phyloP scores from a whole-genome alignment of 768 basidiomycete species.

The Galerina sulciceps region DNA sequence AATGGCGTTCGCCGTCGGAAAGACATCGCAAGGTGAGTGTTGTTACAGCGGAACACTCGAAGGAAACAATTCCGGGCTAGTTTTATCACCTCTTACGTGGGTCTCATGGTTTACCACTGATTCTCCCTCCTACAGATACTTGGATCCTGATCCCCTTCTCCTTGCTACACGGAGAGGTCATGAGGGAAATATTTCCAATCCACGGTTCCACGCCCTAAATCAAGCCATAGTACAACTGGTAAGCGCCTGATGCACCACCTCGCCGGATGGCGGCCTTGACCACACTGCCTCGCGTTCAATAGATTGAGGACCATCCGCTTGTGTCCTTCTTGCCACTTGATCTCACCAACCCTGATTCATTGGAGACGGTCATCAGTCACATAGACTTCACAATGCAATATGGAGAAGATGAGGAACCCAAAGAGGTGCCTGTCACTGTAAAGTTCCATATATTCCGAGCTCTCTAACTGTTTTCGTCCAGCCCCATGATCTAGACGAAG shows the following conservation, averaged over 20 bases:
- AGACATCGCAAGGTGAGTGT: conserved; percentile 80
- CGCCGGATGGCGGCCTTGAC: not conserved
- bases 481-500: conserved; percentile 93
- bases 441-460: conserved; percentile 10
- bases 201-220: conserved; percentile 92
- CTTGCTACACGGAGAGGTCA: conserved; percentile 68
- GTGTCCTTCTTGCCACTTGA: conserved; percentile 97
- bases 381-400: conserved; percentile 99
- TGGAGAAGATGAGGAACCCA: conserved; percentile 97
- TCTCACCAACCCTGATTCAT: conserved; percentile 85
- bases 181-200: conserved; percentile 61
- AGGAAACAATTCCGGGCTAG: not conserved
- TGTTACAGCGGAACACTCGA: not conserved
- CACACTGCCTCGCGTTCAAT: conserved; percentile 6
- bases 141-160: conserved; percentile 93
- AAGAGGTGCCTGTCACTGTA: conserved; percentile 59
- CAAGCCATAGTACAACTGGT: conserved; percentile 95
- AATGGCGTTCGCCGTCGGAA: conserved; percentile 75
- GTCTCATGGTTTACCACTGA: too few relatives aligned
- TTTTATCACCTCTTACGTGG: conserved; percentile 3
- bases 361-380: conserved; percentile 90
- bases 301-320: conserved; percentile 99
- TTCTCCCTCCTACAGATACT: conserved; percentile 56
- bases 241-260: conserved; percentile 29
- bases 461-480: conserved; percentile 35